These are phyloP conservation scores for Psophocarpus tetragonolobus DNA, from an alignment of 306 rosid genomes.

Conservation along the genomic window DNA sequence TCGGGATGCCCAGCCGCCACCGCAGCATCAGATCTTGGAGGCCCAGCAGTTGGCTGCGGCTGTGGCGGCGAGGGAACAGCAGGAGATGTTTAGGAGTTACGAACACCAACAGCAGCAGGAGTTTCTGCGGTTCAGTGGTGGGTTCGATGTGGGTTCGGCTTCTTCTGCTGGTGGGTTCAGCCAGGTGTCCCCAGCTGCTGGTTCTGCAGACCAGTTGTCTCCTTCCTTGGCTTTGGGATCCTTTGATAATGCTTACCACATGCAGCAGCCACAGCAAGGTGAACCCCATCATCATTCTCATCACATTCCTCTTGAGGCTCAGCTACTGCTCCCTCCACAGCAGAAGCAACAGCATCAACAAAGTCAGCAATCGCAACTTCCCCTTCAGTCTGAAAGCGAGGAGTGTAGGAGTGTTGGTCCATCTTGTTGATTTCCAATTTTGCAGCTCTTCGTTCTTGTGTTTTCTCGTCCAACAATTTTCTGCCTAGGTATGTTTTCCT, in stretches of 20 bases:
- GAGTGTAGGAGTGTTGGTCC: slow-evolving; percentile 71
- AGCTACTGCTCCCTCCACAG: slow-evolving; percentile 64
- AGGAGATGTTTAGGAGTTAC: slow-evolving; percentile 55
- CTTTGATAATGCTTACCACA: slow-evolving; percentile 57
- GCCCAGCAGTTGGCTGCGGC: slow-evolving; percentile 75
- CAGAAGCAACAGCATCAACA: slow-evolving; percentile 48
- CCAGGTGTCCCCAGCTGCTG: slow-evolving; percentile 41
- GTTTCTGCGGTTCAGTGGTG: slow-evolving; percentile 56
- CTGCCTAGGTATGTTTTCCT: slow-evolving; percentile 50
- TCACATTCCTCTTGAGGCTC: slow-evolving; percentile 59
- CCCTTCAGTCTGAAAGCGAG: slow-evolving; percentile 53
- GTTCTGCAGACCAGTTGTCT: slow-evolving; percentile 40
- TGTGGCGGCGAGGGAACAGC: slow-evolving; percentile 67
- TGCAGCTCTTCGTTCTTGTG: slow-evolving; percentile 34
- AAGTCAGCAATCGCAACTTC: slow-evolving; percentile 42
- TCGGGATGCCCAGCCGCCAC: slow-evolving; percentile 52
- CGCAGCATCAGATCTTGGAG: slow-evolving; percentile 53
- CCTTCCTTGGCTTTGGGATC: slow-evolving; percentile 77
- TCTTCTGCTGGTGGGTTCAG: slow-evolving; percentile 52
- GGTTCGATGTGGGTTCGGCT: slow-evolving; percentile 59
- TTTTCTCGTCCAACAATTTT: slow-evolving; percentile 40
- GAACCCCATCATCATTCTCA: slow-evolving; percentile 38
- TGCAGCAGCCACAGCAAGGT: slow-evolving; percentile 53
- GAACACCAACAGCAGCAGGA: slow-evolving; percentile 60
- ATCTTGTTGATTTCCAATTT: slow-evolving; percentile 50